Base-by-base conservation (phyloP, 306 rosid species). In the Gleditsia sinensis region DNA sequence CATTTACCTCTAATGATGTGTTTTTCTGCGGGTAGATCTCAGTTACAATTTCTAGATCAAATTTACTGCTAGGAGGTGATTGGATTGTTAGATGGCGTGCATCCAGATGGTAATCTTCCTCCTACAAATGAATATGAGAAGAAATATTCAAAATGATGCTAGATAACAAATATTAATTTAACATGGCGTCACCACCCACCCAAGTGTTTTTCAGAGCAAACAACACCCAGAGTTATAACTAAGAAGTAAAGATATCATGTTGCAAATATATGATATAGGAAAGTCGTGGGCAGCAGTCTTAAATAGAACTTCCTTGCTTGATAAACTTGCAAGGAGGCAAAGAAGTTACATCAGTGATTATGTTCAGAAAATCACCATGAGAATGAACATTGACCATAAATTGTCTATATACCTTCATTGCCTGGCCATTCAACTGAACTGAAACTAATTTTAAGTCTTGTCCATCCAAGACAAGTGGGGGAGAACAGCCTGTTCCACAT, bases 1-100 rank as follows among this genome's bases (percentile, higher is more conserved):
- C 71, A 40, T 45, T 78, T 74, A 91, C 98, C 96, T 94, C 98
- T 48, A 94, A 75, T 67, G 98, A 94, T 67, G 99, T 94, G 82
- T 94, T 94, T 67, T 87, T 88, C 82, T 88, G 93, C 30, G 99
- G 99, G 36, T 27, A 67, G 65, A 80, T 88, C 90, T 94, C 93
- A 0, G 86, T 94, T 59, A 79, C 84, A 57, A 94, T 90, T 80
- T 94, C 96, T 80, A 94, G 84, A 77, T 82, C 84, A 78, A 88
- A 94, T 69, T 82, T 55, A 68, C 93, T 84, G 69, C 83, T 62
- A 34, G 99, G 99, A 53, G 88, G 93, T 39, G 97, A 90, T 33
- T 0, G 74, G 68, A 94, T 83, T 42, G 81, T 92, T 78, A 94
- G 84, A 83, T 87, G 93, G 68, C 96, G 89, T 9, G 87, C 79